Conservation (phyloP, 345 rosid species). For the Crucihimalaya himalaica region DNA sequence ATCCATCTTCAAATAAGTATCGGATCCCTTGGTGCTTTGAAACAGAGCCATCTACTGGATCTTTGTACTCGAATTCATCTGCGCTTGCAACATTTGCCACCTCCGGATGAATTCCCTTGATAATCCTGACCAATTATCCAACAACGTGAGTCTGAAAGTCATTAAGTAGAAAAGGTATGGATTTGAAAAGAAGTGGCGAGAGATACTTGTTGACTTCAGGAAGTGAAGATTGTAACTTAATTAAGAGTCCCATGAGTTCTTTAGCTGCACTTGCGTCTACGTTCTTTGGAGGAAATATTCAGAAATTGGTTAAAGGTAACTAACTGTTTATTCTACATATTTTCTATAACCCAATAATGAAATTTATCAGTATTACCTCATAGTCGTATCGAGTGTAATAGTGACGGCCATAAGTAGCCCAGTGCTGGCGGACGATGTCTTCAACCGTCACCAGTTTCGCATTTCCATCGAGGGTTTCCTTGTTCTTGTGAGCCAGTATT, state of each 20-base stretch:
- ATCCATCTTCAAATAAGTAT: constrained; percentile 89
- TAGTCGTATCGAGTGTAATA: constrained; percentile 97
- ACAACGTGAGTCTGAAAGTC: background rate
- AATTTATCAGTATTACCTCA: constrained; percentile 56
- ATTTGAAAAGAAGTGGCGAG: background rate
- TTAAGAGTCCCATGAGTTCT: constrained; percentile 76
- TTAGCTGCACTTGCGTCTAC: constrained; percentile 86
- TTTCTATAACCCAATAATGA: background rate
- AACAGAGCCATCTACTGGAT: constrained; percentile 93
- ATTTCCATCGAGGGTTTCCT: constrained; percentile 59
- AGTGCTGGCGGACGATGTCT: constrained; percentile 87
- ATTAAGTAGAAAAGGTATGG: background rate
- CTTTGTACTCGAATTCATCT: constrained; percentile 94
- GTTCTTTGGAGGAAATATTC: constrained; percentile 51
- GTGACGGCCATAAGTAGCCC: constrained; percentile 88
- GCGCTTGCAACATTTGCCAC: constrained; percentile 69
- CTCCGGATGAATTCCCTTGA: constrained; percentile 58
- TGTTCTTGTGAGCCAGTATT: constrained; percentile 83
- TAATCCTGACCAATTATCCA: constrained; percentile 47
- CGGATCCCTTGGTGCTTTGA: constrained; percentile 93
- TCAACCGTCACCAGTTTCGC: constrained; percentile 77
- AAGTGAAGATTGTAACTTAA: constrained; percentile 73
- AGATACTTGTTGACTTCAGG: constrained; percentile 64
- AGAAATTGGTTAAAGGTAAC: constrained; percentile 22
- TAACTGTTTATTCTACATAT: constrained; percentile 1